These are phyloP conservation scores for Penicillium occitanis DNA, from an alignment of 2,329 filamentous ascomycete genomes.

Conservation along the genomic window DNA sequence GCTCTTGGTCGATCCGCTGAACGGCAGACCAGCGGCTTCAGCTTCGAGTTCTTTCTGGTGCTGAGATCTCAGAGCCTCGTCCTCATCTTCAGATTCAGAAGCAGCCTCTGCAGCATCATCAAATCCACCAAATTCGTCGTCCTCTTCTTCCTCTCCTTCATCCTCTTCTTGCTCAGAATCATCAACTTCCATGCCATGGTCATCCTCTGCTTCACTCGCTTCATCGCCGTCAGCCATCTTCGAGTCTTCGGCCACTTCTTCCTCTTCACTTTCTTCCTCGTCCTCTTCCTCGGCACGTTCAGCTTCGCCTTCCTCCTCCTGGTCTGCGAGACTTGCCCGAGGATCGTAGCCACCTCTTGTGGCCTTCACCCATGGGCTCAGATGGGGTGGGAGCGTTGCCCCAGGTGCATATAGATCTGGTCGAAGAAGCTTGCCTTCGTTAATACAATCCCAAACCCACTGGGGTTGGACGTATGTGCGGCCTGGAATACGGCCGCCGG, in stretches of 20 bases:
- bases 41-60: slow-evolving; percentile 91
- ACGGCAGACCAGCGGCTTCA: slow-evolving; percentile 71
- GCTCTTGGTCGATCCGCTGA: slow-evolving; percentile 56
- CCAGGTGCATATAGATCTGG: slow-evolving; percentile 88
- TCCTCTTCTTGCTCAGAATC: slow-evolving; percentile 47
- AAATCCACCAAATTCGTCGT: slow-evolving; percentile 52
- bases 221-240: slow-evolving; percentile 36
- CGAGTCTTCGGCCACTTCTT: slow-evolving; percentile 42
- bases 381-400: slow-evolving; percentile 83
- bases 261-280: slow-evolving; percentile 40
- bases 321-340: slow-evolving; percentile 77
- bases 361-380: slow-evolving; percentile 92
- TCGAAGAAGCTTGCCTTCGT: slow-evolving; percentile 83
- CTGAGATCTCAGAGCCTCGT: slow-evolving; percentile 61
- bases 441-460: slow-evolving; percentile 97
- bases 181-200: slow-evolving; percentile 51
- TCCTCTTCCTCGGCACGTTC: slow-evolving; percentile 65
- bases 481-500: slow-evolving; percentile 79
- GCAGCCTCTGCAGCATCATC: slow-evolving; percentile 49
- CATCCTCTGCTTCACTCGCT: slow-evolving; percentile 50
- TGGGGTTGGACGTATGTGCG: slow-evolving; percentile 93
- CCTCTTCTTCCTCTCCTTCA: slow-evolving; percentile 48
- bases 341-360: slow-evolving; percentile 90
- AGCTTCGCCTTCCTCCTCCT: slow-evolving; percentile 83
- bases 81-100: slow-evolving; percentile 57